A percentile compares a stretch with the other conserved stretches of the same genome.
Evolutionary conservation across 176 grass and related monocot species (phyloP).

Genomic region (Calamus simplicifolius): DNA sequence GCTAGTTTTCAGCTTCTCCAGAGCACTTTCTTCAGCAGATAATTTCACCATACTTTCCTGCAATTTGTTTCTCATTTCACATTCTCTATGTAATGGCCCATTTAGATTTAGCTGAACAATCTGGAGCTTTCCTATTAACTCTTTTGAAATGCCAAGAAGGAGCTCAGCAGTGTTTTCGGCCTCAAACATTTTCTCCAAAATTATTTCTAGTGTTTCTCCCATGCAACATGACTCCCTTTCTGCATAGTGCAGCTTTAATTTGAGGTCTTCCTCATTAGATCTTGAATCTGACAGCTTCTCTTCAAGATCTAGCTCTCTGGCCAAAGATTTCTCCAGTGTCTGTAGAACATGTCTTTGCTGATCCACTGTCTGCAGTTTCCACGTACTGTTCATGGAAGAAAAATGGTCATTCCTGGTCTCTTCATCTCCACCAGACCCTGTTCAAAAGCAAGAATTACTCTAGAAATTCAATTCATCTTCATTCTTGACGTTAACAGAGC

Average conservation of each 20-base stretch:
- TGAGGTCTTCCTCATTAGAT: constrained; percentile 51
- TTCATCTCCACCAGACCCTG: constrained; percentile 36
- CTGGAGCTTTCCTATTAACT: constrained; percentile 41
- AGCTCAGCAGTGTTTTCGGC: constrained; percentile 64
- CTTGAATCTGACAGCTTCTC: constrained; percentile 66
- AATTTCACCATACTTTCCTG: constrained; percentile 25
- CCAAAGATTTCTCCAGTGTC: constrained; percentile 81
- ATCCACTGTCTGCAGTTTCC: constrained; percentile 32
- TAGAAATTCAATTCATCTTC: no score
- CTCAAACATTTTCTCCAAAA: constrained; percentile 44
- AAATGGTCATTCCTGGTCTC: constrained; percentile 39
- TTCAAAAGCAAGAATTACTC: constrained; percentile 3
- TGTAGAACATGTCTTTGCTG: constrained; percentile 66
- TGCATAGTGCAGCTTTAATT: constrained; percentile 35
- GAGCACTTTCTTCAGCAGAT: constrained; percentile 19
- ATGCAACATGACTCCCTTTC: constrained; percentile 56
- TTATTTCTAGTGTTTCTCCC: constrained; percentile 46
- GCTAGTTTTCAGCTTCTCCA: constrained; percentile 16
- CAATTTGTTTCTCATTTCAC: constrained; percentile 33
- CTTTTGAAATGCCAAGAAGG: constrained; percentile 52
- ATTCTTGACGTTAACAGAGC: constrained; percentile 5
- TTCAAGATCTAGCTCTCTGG: constrained; percentile 85
- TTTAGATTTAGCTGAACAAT: constrained; percentile 29
- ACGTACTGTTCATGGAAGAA: constrained; percentile 25
- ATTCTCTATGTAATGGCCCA: constrained; percentile 26